These are phyloP conservation scores for Marasmius fiardii DNA, from an alignment of 1,284 basidiomycete genomes.

Conservation along the genomic window DNA sequence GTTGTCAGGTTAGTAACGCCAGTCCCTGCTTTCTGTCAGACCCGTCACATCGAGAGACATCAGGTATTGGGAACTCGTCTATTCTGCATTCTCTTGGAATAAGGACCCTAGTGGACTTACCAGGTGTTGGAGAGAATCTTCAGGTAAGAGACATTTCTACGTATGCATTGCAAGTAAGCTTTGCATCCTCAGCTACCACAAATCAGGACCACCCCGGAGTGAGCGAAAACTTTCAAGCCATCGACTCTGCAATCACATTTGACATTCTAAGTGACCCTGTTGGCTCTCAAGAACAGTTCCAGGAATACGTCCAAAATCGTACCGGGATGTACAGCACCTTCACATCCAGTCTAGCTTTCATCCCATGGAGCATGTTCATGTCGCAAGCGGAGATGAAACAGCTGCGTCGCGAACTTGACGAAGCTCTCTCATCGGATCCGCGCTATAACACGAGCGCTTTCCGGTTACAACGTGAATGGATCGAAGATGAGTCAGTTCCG, in stretches of 20 bases:
- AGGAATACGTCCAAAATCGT: not conserved
- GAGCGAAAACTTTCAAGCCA: not conserved
- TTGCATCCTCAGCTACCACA: not conserved
- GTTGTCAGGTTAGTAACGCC: not conserved
- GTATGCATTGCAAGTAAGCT: not conserved
- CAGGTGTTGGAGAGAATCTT: not conserved
- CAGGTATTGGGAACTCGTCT: not conserved
- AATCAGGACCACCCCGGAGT: not conserved
- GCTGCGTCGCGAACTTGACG: not conserved
- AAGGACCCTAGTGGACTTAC: not conserved
- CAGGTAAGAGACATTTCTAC: not conserved
- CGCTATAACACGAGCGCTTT: not conserved
- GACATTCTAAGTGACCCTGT: not conserved
- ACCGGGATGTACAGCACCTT: not conserved
- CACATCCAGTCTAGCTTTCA: not conserved
- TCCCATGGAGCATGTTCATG: not conserved
- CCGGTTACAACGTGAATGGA: not conserved
- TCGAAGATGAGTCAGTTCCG: not conserved
- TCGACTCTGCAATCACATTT: not conserved
- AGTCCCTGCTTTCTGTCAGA: not conserved
- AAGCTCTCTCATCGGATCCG: not conserved
- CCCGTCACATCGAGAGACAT: too few species aligned
- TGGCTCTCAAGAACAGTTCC: not conserved
- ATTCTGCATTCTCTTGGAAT: not conserved
- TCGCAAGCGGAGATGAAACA: not conserved